A percentile compares a stretch with the other conserved stretches of the same genome.
These are phyloP conservation scores for Lithocarpus polystachyus DNA, from an alignment of 306 rosid species.

Conservation along the genomic window DNA sequence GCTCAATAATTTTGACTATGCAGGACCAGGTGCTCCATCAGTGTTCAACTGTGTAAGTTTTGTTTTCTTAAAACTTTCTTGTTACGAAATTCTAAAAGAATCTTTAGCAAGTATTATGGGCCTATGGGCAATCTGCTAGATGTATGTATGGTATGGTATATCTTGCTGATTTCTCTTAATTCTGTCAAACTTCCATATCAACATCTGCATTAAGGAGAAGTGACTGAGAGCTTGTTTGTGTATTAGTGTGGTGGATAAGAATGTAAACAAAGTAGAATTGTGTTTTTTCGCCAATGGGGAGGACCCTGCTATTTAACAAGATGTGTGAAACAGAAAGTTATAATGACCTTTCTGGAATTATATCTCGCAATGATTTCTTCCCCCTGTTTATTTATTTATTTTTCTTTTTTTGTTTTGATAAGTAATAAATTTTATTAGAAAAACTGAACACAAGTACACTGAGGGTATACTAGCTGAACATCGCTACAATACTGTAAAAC, in stretches of 20 bases:
- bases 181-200: background rate
- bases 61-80: background rate
- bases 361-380: background rate
- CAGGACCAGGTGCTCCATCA: slow-evolving; percentile 97
- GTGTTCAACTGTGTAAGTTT: slow-evolving; percentile 86
- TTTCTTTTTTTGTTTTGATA: no score
- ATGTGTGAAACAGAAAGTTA: slow-evolving; percentile 4
- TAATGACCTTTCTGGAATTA: background rate
- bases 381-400: no score
- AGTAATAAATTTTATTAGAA: no score
- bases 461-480: no score
- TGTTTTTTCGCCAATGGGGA: background rate
- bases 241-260: background rate
- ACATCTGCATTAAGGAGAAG: background rate
- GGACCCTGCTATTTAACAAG: slow-evolving; percentile 6
- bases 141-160: background rate
- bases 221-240: background rate
- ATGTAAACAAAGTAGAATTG: slow-evolving; percentile 3
- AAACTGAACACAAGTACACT: no score
- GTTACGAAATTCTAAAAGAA: background rate
- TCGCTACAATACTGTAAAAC: no score
- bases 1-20: slow-evolving; percentile 21
- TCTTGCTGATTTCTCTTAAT: background rate
- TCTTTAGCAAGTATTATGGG: background rate
- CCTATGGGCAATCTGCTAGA: slow-evolving; percentile 4